phyloP scores from a whole-genome alignment of 176 grass and related monocot genomes.

The Carex littledalei region DNA sequence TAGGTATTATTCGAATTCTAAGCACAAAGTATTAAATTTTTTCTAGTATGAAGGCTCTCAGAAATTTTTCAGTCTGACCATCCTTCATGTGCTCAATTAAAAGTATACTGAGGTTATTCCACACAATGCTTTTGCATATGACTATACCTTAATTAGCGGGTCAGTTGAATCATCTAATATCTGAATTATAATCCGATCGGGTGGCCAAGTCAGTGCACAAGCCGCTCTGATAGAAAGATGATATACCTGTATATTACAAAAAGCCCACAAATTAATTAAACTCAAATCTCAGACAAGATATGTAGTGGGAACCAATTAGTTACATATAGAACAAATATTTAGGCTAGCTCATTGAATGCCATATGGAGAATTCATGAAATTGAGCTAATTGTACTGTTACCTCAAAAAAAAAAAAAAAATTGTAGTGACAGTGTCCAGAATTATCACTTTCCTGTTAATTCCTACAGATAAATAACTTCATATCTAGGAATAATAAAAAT shows the following conservation, averaged over 20 bases:
- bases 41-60: background rate
- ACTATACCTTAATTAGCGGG: slow-evolving; percentile 51
- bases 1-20: background rate
- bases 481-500: background rate
- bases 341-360: background rate
- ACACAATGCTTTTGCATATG: slow-evolving; percentile 19
- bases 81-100: background rate
- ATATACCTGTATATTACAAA: slow-evolving; percentile 55
- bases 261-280: background rate
- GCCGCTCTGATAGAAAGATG: slow-evolving; percentile 55
- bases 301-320: slow-evolving; percentile 17
- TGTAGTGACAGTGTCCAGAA: background rate
- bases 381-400: background rate
- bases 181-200: slow-evolving; percentile 63
- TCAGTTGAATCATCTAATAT: slow-evolving; percentile 79
- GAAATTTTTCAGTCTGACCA: background rate
- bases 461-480: background rate
- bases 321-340: background rate
- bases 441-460: background rate
- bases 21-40: background rate
- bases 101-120: background rate
- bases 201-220: slow-evolving; percentile 68
- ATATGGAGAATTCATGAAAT: background rate
- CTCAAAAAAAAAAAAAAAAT: background rate
- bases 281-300: slow-evolving; percentile 6